Evolutionary conservation across 768 basidiomycete species (phyloP).

Genomic region (Naganishia kalamii): DNA sequence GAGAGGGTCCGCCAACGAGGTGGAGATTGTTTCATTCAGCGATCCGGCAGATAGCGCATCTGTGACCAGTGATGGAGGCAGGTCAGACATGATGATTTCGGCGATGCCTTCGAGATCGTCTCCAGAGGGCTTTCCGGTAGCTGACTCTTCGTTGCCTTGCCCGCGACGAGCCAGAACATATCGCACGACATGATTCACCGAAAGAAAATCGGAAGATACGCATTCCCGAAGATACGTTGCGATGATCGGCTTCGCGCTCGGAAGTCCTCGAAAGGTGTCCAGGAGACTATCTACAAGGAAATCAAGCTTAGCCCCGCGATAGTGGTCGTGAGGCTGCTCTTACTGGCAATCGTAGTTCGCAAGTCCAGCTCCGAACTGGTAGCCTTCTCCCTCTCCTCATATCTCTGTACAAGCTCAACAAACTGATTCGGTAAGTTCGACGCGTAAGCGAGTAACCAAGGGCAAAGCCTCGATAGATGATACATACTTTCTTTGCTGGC

Average conservation of each 20-base stretch:
- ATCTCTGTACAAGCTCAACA: background rate
- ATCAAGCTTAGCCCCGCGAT: background rate
- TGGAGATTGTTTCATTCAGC: background rate
- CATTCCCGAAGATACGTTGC: slow-evolving; percentile 1
- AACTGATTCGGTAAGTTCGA: background rate
- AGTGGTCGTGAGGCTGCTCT: background rate
- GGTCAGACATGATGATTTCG: background rate
- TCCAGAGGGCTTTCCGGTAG: background rate
- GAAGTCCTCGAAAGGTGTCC: background rate
- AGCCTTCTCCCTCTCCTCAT: background rate
- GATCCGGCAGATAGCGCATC: background rate
- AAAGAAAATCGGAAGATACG: background rate
- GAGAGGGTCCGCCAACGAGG: background rate
- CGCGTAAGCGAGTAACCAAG: background rate
- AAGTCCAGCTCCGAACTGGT: background rate
- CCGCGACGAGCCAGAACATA: background rate
- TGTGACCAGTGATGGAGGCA: background rate
- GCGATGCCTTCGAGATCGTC: background rate
- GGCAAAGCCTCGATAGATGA: background rate
- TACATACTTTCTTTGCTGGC: background rate
- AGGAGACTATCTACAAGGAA: background rate
- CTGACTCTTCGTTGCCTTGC: background rate
- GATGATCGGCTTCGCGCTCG: background rate
- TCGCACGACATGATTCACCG: background rate
- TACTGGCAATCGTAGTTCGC: background rate